Base-by-base conservation (phyloP, 371 early-diverging fungal genomes). In the Mucor lusitanicus region DNA sequence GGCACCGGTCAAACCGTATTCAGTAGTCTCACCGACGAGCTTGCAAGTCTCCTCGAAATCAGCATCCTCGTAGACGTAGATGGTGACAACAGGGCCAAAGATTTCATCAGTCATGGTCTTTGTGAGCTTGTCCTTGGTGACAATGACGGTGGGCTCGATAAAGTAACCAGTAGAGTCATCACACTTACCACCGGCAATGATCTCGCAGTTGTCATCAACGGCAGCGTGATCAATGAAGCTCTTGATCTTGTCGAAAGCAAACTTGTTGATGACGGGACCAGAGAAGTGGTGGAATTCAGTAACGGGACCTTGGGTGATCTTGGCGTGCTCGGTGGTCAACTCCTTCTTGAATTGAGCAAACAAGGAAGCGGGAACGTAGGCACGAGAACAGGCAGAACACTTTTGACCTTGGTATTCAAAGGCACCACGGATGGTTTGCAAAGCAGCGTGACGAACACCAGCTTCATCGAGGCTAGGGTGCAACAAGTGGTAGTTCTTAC, bases 361-460 rank as follows among this genome's bases (percentile, higher is more conserved):
- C 60, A 92, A 75, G 70, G 85, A 90, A 68, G 92, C 91, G 48
- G 99, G 97, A 37, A 93, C 90, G 76, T 98, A 99, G 70, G 87
- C 86, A 75, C 91, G 92, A 61, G 95, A 95, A 75, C 92, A 91
- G 33, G 98, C 98, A 61, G 96, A 96, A 85, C 98, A 99, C 86
- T 98, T 99, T 80, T 99, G 98, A 44, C 99, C 85, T 85, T 91
- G 94, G 90, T 92, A 99, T 87, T 99, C 99, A 76, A 99, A 99
- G 0, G 95, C 90, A 30, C 90, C 88, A 65, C 99, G 92, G 73
- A 98, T 89, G 54, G 98, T 96, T 79, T 95, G 93, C 44, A 84
- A 61, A 63, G 81, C 84, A 42, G 84, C 84, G 17, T 81, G 81
- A 39, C 64, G 75, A 80, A 89, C 79, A 76, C 90, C 91, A 33